Conservation (phyloP, 257 asterid genomes). For the Hygrophila difformis region DNA sequence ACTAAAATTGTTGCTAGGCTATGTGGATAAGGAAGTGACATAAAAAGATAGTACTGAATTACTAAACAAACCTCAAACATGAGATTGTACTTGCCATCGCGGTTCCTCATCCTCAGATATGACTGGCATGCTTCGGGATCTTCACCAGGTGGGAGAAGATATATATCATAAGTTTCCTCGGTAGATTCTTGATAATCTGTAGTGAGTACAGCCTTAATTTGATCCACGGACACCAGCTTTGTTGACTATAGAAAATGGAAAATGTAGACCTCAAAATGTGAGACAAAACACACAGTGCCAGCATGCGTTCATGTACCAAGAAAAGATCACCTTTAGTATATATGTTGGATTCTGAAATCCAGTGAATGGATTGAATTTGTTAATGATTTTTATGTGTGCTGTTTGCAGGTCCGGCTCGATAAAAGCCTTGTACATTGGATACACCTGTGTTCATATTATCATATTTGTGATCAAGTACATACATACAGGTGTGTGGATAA, state of each 20-base stretch:
- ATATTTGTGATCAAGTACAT: constrained; percentile 5
- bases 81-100: constrained; percentile 94
- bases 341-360: constrained; percentile 96
- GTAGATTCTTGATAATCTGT: constrained; percentile 54
- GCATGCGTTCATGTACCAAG: constrained; percentile 11
- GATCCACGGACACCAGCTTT: constrained; percentile 53
- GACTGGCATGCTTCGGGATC: constrained; percentile 99
- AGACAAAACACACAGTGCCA: constrained; percentile 10
- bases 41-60: constrained; percentile 2
- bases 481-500: background rate
- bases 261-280: constrained; percentile 16
- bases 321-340: constrained; percentile 63
- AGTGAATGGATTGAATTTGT: constrained; percentile 95
- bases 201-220: constrained; percentile 67
- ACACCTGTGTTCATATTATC: constrained; percentile 50
- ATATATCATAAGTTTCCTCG: constrained; percentile 96
- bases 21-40: constrained; percentile 5
- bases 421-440: constrained; percentile 99
- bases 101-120: constrained; percentile 95
- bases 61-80: constrained; percentile 90
- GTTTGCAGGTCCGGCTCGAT: constrained; percentile 94
- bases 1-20: background rate
- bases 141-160: constrained; percentile 98
- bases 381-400: constrained; percentile 87
- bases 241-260: constrained; percentile 53